Percentiles rank a stretch among this genome's conserved stretches.
These are phyloP conservation scores for Cercis canadensis DNA, from an alignment of 306 rosid genomes.

Conservation along the genomic window DNA sequence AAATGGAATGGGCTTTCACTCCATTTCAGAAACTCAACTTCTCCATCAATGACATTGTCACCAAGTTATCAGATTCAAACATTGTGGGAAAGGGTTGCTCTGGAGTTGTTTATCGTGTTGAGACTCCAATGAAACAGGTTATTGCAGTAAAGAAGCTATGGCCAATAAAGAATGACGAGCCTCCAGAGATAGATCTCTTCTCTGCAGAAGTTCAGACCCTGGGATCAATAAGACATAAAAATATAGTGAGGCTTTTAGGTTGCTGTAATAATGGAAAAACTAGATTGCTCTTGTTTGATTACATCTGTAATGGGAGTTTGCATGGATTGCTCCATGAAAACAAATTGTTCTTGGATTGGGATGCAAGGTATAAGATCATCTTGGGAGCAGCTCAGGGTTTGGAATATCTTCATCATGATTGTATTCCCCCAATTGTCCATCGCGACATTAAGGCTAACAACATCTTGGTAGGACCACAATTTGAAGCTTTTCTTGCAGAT, in stretches of 20 bases:
- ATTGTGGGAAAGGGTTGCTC: conserved; percentile 89
- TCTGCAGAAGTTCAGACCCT: conserved; percentile 84
- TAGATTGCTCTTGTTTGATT: conserved; percentile 85
- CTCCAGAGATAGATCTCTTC: conserved; percentile 71
- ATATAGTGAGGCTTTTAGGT: conserved; percentile 89
- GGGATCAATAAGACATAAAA: conserved; percentile 91
- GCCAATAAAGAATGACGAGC: conserved; percentile 67
- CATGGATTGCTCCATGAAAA: conserved; percentile 75
- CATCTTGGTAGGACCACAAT: conserved; percentile 87
- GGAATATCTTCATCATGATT: conserved; percentile 96
- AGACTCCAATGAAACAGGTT: conserved; percentile 80
- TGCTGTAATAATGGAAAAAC: conserved; percentile 82
- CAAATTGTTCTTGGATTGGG: conserved; percentile 93
- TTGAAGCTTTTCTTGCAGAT: conserved; percentile 86
- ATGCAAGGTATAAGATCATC: conserved; percentile 83
- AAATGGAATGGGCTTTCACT: conserved; percentile 82
- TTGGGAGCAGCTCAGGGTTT: conserved; percentile 91
- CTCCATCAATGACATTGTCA: conserved; percentile 68
- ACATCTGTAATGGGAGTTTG: conserved; percentile 85
- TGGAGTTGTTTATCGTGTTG: conserved; percentile 87
- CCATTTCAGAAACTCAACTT: conserved; percentile 90
- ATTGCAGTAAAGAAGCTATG: conserved; percentile 97
- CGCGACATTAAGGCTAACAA: conserved; percentile 88
- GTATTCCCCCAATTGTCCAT: conserved; percentile 86
- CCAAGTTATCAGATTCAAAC: conserved; percentile 76